phyloP scores from a whole-genome alignment of 208 protist species.

The Kentomonas sorsogonicus region DNA sequence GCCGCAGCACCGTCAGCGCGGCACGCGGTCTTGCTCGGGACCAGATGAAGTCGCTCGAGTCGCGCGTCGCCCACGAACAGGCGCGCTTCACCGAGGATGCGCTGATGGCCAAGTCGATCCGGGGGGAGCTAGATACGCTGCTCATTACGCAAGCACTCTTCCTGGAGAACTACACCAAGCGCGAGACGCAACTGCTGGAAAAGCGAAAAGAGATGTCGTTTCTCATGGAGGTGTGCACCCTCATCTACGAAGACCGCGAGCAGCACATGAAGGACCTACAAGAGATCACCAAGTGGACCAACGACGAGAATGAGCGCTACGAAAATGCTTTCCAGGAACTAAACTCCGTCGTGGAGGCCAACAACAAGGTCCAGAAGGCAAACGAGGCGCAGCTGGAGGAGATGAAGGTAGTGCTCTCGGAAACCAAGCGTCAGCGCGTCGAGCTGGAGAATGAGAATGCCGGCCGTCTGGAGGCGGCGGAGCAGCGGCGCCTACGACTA shows the following conservation, averaged over 20 bases:
- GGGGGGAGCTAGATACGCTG: conserved; percentile 85
- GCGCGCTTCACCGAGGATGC: conserved; percentile 82
- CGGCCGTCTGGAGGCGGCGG: conserved; percentile 7
- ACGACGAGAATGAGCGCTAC: conserved; percentile 49
- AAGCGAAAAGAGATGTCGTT: conserved; percentile 89
- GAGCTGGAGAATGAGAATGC: conserved; percentile 28
- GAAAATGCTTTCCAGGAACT: conserved; percentile 71
- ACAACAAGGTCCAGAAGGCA: conserved; percentile 25
- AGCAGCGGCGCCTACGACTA: conserved; percentile 8
- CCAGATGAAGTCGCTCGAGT: conserved; percentile 84
- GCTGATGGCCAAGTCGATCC: conserved; percentile 64
- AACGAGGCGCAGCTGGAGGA: conserved; percentile 44
- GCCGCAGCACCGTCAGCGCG: conserved; percentile 8
- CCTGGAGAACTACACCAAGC: conserved; percentile 76
- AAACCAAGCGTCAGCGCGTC: conserved; percentile 33
- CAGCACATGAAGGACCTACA: conserved; percentile 32
- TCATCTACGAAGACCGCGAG: conserved; percentile 82
- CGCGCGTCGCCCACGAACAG: conserved; percentile 75
- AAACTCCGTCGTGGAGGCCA: conserved; percentile 54
- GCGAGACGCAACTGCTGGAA: conserved; percentile 82
- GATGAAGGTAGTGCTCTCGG: conserved; percentile 27
- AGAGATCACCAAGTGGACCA: conserved; percentile 30
- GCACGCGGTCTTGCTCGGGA: conserved; percentile 30
- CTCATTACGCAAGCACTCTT: conserved; percentile 81
- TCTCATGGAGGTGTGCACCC: conserved; percentile 89